These are phyloP conservation scores for Jackrogersella multiformis DNA, from an alignment of 495 filamentous ascomycete genomes.

Conservation along the genomic window DNA sequence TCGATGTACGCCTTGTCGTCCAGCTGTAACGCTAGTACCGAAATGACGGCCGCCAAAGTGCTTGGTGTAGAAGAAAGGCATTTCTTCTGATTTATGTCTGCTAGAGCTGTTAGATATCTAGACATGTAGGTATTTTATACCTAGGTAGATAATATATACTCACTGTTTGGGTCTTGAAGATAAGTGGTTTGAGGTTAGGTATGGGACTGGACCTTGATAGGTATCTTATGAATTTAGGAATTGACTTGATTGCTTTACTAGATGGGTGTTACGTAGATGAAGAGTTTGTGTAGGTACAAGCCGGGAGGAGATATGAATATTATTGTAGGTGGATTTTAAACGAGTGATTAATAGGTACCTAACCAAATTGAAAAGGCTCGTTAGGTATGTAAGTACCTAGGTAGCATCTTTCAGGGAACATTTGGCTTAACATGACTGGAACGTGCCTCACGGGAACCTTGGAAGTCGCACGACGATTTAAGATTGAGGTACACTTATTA, in stretches of 20 bases:
- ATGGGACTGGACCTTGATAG: too few relatives aligned
- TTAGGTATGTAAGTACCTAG: slow-evolving; percentile 5
- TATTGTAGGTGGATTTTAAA: too few relatives aligned
- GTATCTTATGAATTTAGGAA: neutral
- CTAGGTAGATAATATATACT: neutral
- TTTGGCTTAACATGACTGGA: neutral
- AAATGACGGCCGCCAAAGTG: slow-evolving; percentile 44
- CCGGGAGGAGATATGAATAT: too few relatives aligned
- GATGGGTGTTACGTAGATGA: too few relatives aligned
- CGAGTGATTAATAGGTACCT: too few relatives aligned
- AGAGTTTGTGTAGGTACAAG: too few relatives aligned
- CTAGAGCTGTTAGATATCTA: neutral
- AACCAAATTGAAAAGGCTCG: neutral
- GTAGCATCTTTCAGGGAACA: slow-evolving; percentile 21
- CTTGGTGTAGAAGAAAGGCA: slow-evolving; percentile 47
- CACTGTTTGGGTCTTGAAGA: neutral
- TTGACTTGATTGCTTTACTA: neutral
- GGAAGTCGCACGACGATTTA: too few relatives aligned
- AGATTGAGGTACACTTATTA: slow-evolving; percentile 3
- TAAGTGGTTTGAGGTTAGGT: too few relatives aligned
- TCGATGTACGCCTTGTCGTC: slow-evolving; percentile 44
- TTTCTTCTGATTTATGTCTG: slow-evolving; percentile 8
- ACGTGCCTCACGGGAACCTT: neutral
- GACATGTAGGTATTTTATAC: neutral
- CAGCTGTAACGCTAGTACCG: slow-evolving; percentile 45